Percentiles rank a stretch among this genome's conserved stretches.
Evolutionary conservation across 768 basidiomycete species (phyloP).

Genomic region (Amanita polypyramis): DNA sequence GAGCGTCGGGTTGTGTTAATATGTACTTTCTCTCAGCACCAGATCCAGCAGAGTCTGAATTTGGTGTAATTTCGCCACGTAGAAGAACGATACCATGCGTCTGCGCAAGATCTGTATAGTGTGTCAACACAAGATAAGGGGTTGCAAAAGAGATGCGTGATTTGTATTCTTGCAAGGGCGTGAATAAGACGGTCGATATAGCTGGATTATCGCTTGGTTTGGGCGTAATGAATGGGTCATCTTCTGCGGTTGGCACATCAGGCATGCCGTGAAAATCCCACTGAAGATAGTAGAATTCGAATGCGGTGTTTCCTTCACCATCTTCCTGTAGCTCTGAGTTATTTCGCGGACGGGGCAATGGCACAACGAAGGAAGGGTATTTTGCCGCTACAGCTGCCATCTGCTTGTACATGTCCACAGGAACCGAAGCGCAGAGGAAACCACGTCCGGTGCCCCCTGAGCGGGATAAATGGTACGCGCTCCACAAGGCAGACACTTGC

Average conservation of each 20-base stretch:
- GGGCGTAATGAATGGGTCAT: constrained; percentile 35
- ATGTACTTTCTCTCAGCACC: constrained; percentile 37
- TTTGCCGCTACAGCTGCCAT: constrained; percentile 54
- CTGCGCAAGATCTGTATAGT: constrained; percentile 80
- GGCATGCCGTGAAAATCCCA: constrained; percentile 82
- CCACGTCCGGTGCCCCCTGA: constrained; percentile 75
- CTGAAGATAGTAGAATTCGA: constrained; percentile 81
- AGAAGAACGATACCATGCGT: constrained; percentile 80
- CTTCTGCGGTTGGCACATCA: constrained; percentile 36
- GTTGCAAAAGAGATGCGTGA: constrained; percentile 74
- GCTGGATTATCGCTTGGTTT: constrained; percentile 31
- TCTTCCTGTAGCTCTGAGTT: constrained; percentile 14
- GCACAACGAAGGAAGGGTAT: constrained; percentile 77
- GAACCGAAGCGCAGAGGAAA: constrained; percentile 76
- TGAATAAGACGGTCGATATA: constrained; percentile 77
- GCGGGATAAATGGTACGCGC: constrained; percentile 75
- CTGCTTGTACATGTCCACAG: constrained; percentile 57
- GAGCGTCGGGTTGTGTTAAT: constrained; percentile 74
- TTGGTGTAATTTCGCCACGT: constrained; percentile 84
- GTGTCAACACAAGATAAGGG: constrained; percentile 82
- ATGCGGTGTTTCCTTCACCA: constrained; percentile 32
- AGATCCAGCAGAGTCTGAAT: constrained; percentile 27
- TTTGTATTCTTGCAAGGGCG: constrained; percentile 92
- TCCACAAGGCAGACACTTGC: constrained; percentile 81
- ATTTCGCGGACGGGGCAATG: constrained; percentile 46